Evolutionary conservation across 1,284 basidiomycete genomes (phyloP).

Genomic region (Puccinia triticina): DNA sequence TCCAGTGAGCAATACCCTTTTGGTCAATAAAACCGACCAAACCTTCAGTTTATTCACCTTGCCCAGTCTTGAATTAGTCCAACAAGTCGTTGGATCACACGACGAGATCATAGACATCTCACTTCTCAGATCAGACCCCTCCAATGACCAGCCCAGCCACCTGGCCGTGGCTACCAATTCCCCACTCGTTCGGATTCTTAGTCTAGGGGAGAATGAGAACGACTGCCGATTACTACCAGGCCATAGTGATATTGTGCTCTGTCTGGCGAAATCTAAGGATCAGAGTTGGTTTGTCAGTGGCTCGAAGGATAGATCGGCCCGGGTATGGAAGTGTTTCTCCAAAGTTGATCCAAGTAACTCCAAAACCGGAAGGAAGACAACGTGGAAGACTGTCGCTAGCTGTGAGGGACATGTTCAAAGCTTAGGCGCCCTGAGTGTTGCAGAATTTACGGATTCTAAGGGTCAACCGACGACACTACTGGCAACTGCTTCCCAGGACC

Average conservation of each 20-base stretch:
- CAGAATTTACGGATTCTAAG: conserved; percentile 49
- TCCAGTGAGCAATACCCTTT: conserved; percentile 61
- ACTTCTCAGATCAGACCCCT: conserved; percentile 66
- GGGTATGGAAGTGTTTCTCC: conserved; percentile 74
- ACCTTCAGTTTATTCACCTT: conserved; percentile 89
- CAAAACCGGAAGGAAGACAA: not conserved
- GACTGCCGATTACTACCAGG: conserved; percentile 82
- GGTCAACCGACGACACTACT: conserved; percentile 67
- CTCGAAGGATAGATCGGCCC: conserved; percentile 85
- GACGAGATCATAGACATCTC: conserved; percentile 92
- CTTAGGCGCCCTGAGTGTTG: conserved; percentile 82
- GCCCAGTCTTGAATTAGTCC: conserved; percentile 67
- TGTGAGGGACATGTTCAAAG: conserved; percentile 95
- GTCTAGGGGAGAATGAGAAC: conserved; percentile 65
- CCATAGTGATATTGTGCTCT: conserved; percentile 88
- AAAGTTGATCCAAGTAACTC: conserved; percentile 53
- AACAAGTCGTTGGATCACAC: conserved; percentile 95
- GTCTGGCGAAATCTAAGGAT: conserved; percentile 72
- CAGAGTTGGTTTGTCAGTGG: conserved; percentile 81
- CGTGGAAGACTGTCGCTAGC: conserved; percentile 78
- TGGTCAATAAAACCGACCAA: conserved; percentile 94
- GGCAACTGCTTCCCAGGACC: conserved; percentile 93
- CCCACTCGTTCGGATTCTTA: conserved; percentile 82
- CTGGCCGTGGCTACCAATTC: conserved; percentile 95
- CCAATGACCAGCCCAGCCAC: conserved; percentile 67